These are phyloP conservation scores for Phtheirospermum japonicum DNA, from an alignment of 257 asterid genomes.

Conservation along the genomic window DNA sequence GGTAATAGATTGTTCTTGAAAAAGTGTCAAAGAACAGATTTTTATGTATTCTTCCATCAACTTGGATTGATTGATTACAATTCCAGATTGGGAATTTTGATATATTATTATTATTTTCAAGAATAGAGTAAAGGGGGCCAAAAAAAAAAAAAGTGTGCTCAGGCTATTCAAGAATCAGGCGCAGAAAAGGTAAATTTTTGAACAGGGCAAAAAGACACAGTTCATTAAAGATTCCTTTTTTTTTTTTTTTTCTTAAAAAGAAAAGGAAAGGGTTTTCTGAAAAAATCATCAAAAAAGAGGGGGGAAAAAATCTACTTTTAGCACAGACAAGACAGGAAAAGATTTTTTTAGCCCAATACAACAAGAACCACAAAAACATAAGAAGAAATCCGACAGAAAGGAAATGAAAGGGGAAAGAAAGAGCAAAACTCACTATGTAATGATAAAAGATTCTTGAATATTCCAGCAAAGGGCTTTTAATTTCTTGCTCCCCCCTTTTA, in stretches of 20 bases:
- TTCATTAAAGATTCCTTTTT: background rate
- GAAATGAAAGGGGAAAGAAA: constrained; percentile 26
- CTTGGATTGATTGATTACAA: background rate
- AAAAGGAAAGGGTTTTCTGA: no score
- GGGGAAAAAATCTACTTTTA: no score
- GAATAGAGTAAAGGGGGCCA: background rate
- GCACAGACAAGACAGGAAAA: no score
- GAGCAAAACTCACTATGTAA: constrained; percentile 35
- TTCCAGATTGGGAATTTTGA: constrained; percentile 2
- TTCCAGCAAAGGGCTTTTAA: constrained; percentile 41
- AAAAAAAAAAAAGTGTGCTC: no score
- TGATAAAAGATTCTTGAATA: constrained; percentile 71
- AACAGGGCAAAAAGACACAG: no score
- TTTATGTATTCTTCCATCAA: background rate
- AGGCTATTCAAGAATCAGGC: no score
- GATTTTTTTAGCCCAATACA: no score
- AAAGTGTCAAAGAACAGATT: background rate
- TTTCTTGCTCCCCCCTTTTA: background rate
- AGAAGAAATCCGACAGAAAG: background rate
- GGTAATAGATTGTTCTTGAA: background rate
- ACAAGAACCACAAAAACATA: no score
- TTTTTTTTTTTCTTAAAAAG: no score
- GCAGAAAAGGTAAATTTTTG: no score
- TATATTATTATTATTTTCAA: background rate
- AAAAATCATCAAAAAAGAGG: no score